phyloP scores from a whole-genome alignment of 495 filamentous ascomycete species.

The Corynascus novoguineensis region DNA sequence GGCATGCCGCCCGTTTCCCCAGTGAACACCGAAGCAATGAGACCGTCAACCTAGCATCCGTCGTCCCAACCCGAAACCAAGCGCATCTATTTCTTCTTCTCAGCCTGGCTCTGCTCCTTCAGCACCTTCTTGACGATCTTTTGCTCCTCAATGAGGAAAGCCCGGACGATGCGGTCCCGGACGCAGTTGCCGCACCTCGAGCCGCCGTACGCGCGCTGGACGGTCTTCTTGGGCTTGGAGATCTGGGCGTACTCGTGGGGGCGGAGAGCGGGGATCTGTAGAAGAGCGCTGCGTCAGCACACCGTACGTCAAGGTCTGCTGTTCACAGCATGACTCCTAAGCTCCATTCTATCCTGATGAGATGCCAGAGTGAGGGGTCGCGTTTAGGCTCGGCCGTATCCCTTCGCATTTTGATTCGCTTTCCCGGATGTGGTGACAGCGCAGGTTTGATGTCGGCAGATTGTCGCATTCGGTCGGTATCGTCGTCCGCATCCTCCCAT shows the following conservation, averaged over 20 bases:
- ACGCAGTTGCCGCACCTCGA: conserved; percentile 98
- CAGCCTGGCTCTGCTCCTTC: conserved; percentile 66
- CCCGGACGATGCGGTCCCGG: conserved; percentile 92
- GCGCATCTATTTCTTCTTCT: conserved; percentile 67
- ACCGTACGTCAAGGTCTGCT: background rate
- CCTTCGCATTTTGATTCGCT: background rate
- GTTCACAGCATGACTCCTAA: background rate
- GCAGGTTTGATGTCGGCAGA: background rate
- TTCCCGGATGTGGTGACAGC: background rate
- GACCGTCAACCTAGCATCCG: conserved; percentile 34
- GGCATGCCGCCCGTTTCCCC: conserved; percentile 46
- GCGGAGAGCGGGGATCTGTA: conserved; percentile 88
- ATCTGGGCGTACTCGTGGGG: conserved; percentile 94
- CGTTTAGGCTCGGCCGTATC: too few relatives aligned
- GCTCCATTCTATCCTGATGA: background rate
- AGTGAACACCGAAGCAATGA: conserved; percentile 50
- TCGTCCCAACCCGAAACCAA: conserved; percentile 24
- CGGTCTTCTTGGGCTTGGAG: conserved; percentile 97
- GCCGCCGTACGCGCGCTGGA: conserved; percentile 96
- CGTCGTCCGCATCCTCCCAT: background rate
- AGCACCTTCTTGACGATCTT: conserved; percentile 99
- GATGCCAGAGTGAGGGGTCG: too few relatives aligned
- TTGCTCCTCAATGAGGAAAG: conserved; percentile 99
- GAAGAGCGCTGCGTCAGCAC: conserved; percentile 16
- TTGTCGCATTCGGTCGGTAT: conserved; percentile 7